These are phyloP conservation scores for Lipomyces lipofer DNA, from an alignment of 805 yeast genomes.

Conservation along the genomic window DNA sequence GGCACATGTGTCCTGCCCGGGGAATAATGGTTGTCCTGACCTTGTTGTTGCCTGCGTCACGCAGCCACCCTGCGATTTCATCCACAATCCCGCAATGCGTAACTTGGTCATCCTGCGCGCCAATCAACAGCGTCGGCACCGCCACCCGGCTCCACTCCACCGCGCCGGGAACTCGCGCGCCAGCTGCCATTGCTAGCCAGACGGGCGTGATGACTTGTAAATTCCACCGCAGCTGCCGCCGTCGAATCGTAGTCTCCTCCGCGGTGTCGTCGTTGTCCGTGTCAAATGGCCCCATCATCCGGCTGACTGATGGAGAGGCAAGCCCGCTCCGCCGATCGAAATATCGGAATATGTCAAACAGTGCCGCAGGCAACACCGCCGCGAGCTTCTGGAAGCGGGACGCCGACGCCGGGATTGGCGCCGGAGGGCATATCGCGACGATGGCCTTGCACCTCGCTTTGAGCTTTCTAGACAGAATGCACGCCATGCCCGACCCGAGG, in stretches of 20 bases:
- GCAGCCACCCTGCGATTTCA: slow-evolving; percentile 39
- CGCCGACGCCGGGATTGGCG: slow-evolving; percentile 24
- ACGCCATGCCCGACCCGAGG: slow-evolving; percentile 62
- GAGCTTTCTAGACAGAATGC: slow-evolving; percentile 35
- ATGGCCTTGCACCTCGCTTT: slow-evolving; percentile 38
- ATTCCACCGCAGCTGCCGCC: slow-evolving; percentile 70
- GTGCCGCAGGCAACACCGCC: slow-evolving; percentile 35
- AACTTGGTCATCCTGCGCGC: slow-evolving; percentile 59
- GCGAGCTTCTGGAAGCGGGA: slow-evolving; percentile 29
- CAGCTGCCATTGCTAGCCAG: slow-evolving; percentile 55
- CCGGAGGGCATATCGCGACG: slow-evolving; percentile 42
- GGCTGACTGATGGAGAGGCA: slow-evolving; percentile 56
- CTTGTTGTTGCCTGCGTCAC: slow-evolving; percentile 35
- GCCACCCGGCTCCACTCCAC: slow-evolving; percentile 46
- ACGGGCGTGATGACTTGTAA: slow-evolving; percentile 58
- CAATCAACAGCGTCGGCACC: slow-evolving; percentile 55
- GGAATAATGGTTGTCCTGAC: slow-evolving; percentile 42
- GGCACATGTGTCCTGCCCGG: slow-evolving; percentile 63
- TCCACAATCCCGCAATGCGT: slow-evolving; percentile 50
- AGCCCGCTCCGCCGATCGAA: slow-evolving; percentile 66
- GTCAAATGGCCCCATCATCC: slow-evolving; percentile 48
- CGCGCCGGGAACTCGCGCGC: slow-evolving; percentile 48
- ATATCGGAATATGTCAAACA: slow-evolving; percentile 58
- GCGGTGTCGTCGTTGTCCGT: slow-evolving; percentile 28
- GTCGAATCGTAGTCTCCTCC: slow-evolving; percentile 45